Percentiles rank a stretch among this genome's conserved stretches.
These are phyloP conservation scores for Craspedostauros australis DNA, from an alignment of 108 stramenopile genomes.

Conservation along the genomic window DNA sequence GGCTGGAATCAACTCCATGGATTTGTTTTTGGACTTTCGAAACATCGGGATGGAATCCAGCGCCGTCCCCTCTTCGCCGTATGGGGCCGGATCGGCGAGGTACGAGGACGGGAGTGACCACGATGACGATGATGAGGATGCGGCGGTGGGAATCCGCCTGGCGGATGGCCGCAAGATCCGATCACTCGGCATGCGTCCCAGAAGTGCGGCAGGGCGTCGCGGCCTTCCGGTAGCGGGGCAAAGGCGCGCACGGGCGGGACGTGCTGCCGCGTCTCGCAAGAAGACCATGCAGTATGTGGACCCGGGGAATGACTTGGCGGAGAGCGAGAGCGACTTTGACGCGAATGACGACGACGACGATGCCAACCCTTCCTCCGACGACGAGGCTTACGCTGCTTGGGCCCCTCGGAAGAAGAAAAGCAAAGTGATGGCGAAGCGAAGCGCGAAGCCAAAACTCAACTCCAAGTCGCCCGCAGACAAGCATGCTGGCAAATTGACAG, in stretches of 20 bases:
- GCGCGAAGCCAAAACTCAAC: background rate
- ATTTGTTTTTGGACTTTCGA: conserved; percentile 23
- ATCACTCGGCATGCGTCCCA: no score
- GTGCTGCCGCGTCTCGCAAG: no score
- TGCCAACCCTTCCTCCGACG: conserved; percentile 3
- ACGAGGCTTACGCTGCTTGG: background rate
- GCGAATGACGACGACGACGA: conserved; percentile 12
- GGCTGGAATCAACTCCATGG: conserved; percentile 20
- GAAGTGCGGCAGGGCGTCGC: no score
- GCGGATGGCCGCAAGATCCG: no score
- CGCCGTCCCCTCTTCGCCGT: no score
- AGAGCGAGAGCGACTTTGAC: background rate
- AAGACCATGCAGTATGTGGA: no score
- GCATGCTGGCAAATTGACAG: no score
- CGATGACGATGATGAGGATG: conserved; percentile 6
- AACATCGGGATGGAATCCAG: conserved; percentile 13
- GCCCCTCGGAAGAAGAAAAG: background rate
- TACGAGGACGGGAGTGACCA: conserved; percentile 15
- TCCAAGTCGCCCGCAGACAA: conserved; percentile 1
- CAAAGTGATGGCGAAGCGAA: background rate
- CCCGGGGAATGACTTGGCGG: no score
- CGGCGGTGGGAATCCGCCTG: no score
- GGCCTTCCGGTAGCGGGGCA: no score
- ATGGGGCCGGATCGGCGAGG: background rate
- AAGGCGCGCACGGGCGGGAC: no score